Conservation (phyloP, 2,329 filamentous ascomycete species). For the Paecilomyces niveus region DNA sequence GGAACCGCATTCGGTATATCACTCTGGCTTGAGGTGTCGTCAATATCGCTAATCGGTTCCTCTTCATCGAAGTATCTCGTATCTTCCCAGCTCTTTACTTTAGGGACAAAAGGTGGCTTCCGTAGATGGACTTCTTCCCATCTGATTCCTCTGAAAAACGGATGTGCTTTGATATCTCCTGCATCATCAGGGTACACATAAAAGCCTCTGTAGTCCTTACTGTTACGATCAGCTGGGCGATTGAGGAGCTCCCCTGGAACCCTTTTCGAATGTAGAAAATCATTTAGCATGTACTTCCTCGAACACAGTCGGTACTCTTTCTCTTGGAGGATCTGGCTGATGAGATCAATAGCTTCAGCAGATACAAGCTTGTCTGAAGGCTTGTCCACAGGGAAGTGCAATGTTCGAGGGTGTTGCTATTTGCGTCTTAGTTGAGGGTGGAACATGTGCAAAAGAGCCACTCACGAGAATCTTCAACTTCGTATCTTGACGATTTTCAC, state of each 20-base stretch:
- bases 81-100: slow-evolving; percentile 60
- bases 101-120: slow-evolving; percentile 72
- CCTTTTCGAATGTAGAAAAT: slow-evolving; percentile 36
- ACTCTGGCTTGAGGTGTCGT: slow-evolving; percentile 33
- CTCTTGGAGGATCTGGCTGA: slow-evolving; percentile 64
- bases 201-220: slow-evolving; percentile 41
- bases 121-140: slow-evolving; percentile 70
- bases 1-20: slow-evolving; percentile 22
- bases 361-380: slow-evolving; percentile 54
- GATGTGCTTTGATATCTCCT: slow-evolving; percentile 80
- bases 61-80: slow-evolving; percentile 81
- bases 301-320: slow-evolving; percentile 72
- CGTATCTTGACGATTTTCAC: slow-evolving; percentile 72
- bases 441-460: slow-evolving; percentile 4
- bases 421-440: slow-evolving; percentile 9
- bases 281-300: slow-evolving; percentile 63
- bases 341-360: slow-evolving; percentile 67
- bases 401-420: slow-evolving; percentile 61
- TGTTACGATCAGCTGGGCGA: slow-evolving; percentile 22
- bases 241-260: slow-evolving; percentile 23
- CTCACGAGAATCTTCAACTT: slow-evolving; percentile 77
- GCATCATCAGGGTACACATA: slow-evolving; percentile 80
- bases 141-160: slow-evolving; percentile 72
- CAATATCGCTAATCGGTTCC: slow-evolving; percentile 59
- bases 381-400: slow-evolving; percentile 60